Evolutionary conservation across 495 filamentous ascomycete genomes (phyloP), one percentile per base, ranked within the genome.

Genomic region (Daldinia vernicosa): DNA sequence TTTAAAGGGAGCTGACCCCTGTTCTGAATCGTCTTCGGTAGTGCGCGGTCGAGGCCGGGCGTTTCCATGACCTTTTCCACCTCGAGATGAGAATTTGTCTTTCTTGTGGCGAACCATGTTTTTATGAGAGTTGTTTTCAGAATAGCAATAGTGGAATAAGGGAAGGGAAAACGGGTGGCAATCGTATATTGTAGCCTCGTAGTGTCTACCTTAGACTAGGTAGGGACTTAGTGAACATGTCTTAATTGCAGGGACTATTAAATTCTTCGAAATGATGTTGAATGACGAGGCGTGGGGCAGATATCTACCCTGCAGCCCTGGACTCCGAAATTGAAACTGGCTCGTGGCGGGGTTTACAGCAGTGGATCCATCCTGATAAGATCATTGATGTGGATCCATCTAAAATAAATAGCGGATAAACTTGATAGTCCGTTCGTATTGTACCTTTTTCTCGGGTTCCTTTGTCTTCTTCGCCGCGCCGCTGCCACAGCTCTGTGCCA

Each of bases 31-130:
- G 30, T 77, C 63, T 32, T 76, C 70, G 35, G 72, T 60, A 51
- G 72, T 53, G 69, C 40, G 74, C 39, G 65, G 59, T 56, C 74
- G 69, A 66, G 82, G 77, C 69, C 83, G 81, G 28, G 76, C 84
- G 78, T 75, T 76, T 5, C 76, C 75, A 77, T 81, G 83, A 79
- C 89, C 88, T 79, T 90, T 92, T 75, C 89, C 89, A 75, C 89
- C 87, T 71, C 82, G 72, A 28, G 87, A 85, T 53, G 88, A 84
- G 79, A 92, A 91, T 76, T 88, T 88, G 80, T 97, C 93, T 83
- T 97, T 97, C 80, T 97, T 97, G 81, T 97, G 93, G 59, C 93
- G 93, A 60, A 97, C 92, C 94, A 96, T 96, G 1, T 35, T 78
- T 26, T 6, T 4, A 12, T 0, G 33, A 35, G 12, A 35, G 8